These are phyloP conservation scores for Gracilaria gracilis DNA, from an alignment of 23 red algal species.

Conservation along the genomic window DNA sequence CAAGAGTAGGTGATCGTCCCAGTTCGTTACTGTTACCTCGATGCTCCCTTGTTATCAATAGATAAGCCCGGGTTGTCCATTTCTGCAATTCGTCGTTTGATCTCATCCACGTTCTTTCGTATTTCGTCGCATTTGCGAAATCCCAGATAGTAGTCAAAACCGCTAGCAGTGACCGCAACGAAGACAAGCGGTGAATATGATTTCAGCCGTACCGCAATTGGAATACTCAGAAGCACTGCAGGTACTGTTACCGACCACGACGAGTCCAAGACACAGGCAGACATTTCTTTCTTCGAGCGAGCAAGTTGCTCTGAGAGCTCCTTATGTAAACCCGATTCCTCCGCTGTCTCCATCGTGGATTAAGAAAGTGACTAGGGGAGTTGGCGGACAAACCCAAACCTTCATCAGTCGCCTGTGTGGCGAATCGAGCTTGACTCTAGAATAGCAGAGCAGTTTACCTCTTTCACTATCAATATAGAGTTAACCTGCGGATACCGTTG, in stretches of 20 bases:
- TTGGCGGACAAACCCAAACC: too few species aligned
- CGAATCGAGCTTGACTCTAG: too few species aligned
- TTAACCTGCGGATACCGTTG: too few species aligned
- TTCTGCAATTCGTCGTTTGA: conserved; percentile 55
- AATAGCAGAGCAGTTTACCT: too few species aligned
- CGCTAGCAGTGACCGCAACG: conserved; percentile 39
- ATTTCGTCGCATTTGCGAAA: conserved; percentile 53
- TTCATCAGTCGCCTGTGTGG: neutral
- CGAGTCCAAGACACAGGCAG: conserved; percentile 56
- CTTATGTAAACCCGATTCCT: neutral
- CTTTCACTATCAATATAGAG: too few species aligned
- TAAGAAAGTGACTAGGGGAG: neutral
- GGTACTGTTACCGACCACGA: conserved; percentile 63
- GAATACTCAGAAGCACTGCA: conserved; percentile 44
- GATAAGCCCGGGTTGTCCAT: conserved; percentile 36
- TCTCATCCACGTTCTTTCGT: conserved; percentile 45
- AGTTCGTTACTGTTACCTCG: neutral
- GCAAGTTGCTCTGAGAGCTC: conserved; percentile 34
- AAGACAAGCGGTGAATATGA: conserved; percentile 65
- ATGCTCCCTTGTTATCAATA: neutral
- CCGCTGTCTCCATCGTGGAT: neutral
- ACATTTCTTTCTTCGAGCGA: conserved; percentile 37
- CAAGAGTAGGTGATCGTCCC: too few species aligned
- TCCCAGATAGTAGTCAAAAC: conserved; percentile 63
- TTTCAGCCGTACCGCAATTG: conserved; percentile 17